phyloP scores from a whole-genome alignment of 225 moss, liverwort and hornwort genomes.

The Pleurozium schreberi region DNA sequence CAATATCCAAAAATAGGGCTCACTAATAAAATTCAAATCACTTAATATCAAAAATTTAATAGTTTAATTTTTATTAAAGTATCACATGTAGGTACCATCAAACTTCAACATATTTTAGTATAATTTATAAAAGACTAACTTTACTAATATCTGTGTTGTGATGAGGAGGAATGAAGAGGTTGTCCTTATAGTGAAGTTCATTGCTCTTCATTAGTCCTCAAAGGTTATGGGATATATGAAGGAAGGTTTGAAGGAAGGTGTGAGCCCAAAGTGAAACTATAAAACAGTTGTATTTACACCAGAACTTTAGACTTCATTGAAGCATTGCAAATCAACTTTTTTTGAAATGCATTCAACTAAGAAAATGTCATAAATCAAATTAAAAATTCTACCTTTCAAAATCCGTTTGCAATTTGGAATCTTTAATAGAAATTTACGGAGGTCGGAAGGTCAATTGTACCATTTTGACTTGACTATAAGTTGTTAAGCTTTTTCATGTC shows the following conservation, averaged over 20 bases:
- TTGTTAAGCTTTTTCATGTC: too few relatives aligned
- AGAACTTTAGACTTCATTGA: neutral
- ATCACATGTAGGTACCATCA: neutral
- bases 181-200: neutral
- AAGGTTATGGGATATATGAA: neutral
- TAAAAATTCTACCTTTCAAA: too few relatives aligned
- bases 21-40: neutral
- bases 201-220: neutral
- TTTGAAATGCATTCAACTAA: too few relatives aligned
- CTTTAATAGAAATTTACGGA: too few relatives aligned
- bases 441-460: too few relatives aligned
- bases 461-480: too few relatives aligned
- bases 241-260: neutral
- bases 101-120: neutral
- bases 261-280: neutral
- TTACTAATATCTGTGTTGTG: too few relatives aligned
- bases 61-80: neutral
- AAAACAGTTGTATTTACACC: neutral
- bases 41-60: too few relatives aligned
- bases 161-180: neutral
- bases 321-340: too few relatives aligned
- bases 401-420: too few relatives aligned
- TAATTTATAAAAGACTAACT: neutral
- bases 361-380: too few relatives aligned
- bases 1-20: neutral